These are phyloP conservation scores for Dioscorea zingiberensis DNA, from an alignment of 106 monocot genomes.

Conservation along the genomic window DNA sequence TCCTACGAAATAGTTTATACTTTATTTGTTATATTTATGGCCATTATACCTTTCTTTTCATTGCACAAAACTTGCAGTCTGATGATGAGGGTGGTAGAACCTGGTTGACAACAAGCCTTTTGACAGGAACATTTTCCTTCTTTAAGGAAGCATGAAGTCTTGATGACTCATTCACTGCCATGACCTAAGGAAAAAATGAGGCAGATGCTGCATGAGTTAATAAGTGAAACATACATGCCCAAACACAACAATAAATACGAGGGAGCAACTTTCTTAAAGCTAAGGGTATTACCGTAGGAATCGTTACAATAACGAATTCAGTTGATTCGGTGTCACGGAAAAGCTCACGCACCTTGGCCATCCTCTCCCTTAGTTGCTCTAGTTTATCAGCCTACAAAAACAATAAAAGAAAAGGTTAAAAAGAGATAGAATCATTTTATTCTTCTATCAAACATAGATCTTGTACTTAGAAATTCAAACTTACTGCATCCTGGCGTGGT, in stretches of 20 bases:
- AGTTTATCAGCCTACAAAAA: constrained; percentile 76
- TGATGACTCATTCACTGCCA: constrained; percentile 90
- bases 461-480: constrained; percentile 8
- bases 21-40: too few species aligned
- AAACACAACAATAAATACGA: neutral
- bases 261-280: neutral
- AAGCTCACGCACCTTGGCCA: constrained; percentile 92
- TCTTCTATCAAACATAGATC: neutral
- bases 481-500: constrained; percentile 55
- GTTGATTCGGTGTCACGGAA: constrained; percentile 89
- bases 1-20: neutral
- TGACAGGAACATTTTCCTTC: constrained; percentile 91
- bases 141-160: constrained; percentile 80
- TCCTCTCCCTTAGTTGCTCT: constrained; percentile 88
- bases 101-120: constrained; percentile 87
- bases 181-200: constrained; percentile 40
- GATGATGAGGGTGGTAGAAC: constrained; percentile 87
- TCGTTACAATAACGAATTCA: constrained; percentile 95
- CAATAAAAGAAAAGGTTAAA: constrained; percentile 1
- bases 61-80: constrained; percentile 93
- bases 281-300: constrained; percentile 67
- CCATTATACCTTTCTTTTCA: constrained; percentile 91
- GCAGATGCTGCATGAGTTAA: neutral
- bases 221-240: neutral
- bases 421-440: neutral